phyloP scores from a whole-genome alignment of 208 protist genomes.

The Trypanosoma cruzi region DNA sequence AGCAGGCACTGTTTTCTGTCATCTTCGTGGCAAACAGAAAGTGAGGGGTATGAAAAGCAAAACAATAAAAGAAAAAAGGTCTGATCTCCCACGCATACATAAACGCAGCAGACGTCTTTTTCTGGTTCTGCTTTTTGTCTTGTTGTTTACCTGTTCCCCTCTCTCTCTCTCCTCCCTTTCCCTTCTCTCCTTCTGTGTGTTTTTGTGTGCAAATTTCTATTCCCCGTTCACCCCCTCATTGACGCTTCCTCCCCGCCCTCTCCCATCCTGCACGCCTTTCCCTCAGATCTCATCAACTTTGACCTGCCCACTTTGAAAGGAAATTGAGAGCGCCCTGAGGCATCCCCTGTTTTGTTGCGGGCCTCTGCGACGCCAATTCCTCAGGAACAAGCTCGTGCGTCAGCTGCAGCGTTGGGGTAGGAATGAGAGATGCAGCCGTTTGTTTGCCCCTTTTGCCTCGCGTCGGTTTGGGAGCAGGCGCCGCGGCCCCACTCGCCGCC shows the following conservation, averaged over 20 bases:
- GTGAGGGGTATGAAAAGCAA: background rate
- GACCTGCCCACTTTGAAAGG: slow-evolving; percentile 19
- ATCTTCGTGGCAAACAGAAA: background rate
- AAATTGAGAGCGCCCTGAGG: background rate
- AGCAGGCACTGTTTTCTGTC: background rate
- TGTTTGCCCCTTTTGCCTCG: slow-evolving; percentile 15
- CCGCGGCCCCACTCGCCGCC: background rate
- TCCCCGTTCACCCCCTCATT: background rate
- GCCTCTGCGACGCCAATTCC: background rate
- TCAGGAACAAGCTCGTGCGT: slow-evolving; percentile 21
- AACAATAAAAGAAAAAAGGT: background rate
- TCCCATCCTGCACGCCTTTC: too few relatives aligned
- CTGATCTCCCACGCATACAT: background rate
- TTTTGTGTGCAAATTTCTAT: background rate
- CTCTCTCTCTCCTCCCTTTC: background rate
- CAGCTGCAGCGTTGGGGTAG: slow-evolving; percentile 19
- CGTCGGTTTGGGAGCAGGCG: slow-evolving; percentile 8
- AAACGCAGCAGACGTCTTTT: background rate
- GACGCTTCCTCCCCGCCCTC: background rate
- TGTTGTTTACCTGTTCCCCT: background rate
- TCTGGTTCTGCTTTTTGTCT: background rate
- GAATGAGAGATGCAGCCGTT: background rate
- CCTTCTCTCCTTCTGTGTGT: background rate
- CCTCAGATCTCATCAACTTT: slow-evolving; percentile 2
- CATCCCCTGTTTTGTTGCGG: background rate